Evolutionary conservation across 495 filamentous ascomycete species (phyloP).

Genomic region (Astrothelium macrocarpum): DNA sequence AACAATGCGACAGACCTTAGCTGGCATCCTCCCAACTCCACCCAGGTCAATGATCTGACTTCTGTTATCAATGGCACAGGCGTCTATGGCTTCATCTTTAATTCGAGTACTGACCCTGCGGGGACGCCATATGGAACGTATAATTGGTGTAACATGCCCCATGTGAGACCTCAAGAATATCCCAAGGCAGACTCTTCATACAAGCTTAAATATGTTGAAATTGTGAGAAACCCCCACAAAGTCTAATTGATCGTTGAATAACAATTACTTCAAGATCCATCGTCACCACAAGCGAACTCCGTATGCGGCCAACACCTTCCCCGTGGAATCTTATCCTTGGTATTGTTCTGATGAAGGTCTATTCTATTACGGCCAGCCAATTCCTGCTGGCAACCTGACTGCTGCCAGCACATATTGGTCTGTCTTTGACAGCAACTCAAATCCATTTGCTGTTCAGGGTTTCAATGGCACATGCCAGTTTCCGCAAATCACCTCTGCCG

Average conservation of each 20-base stretch:
- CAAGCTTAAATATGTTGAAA: conserved; percentile 55
- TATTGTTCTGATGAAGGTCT: conserved; percentile 51
- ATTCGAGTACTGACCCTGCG: conserved; percentile 42
- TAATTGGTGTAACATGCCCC: conserved; percentile 73
- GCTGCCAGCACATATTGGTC: conserved; percentile 45
- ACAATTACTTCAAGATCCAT: conserved; percentile 44
- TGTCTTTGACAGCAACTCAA: conserved; percentile 42
- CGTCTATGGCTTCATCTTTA: conserved; percentile 56
- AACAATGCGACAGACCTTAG: conserved; percentile 33
- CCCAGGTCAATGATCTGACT: conserved; percentile 47
- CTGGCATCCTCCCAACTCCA: conserved; percentile 51
- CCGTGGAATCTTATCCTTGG: conserved; percentile 55
- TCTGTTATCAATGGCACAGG: conserved; percentile 42
- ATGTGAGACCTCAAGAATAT: conserved; percentile 52
- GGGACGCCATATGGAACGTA: conserved; percentile 44
- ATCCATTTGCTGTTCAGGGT: conserved; percentile 49
- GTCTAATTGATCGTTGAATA: background rate
- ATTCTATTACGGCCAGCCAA: conserved; percentile 50
- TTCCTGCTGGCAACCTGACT: conserved; percentile 30
- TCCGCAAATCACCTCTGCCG: conserved; percentile 56
- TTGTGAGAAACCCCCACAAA: conserved; percentile 33
- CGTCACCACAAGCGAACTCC: conserved; percentile 67
- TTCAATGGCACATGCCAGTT: conserved; percentile 59
- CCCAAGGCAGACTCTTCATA: conserved; percentile 37
- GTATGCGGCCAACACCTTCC: conserved; percentile 58